Evolutionary conservation across 2,329 filamentous ascomycete genomes (phyloP).

Genomic region (Aureobasidium sp.): DNA sequence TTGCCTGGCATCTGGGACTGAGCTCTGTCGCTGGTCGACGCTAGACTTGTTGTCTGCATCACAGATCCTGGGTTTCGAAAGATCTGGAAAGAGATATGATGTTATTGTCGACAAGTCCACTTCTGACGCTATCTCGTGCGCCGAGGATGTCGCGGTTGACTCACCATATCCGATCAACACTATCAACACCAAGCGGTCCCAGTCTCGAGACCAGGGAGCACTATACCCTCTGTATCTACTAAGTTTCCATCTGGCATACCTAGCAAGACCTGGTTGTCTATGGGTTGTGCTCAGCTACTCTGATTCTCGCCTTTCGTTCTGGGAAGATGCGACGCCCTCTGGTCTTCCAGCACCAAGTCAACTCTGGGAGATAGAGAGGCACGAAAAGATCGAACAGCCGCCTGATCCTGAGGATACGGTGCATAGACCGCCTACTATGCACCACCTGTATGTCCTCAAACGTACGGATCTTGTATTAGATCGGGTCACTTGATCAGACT

Average conservation of each 20-base stretch:
- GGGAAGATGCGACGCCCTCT: background rate
- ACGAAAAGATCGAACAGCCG: conserved; percentile 1
- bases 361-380: background rate
- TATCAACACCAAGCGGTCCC: background rate
- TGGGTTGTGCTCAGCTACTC: conserved; percentile 9
- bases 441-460: background rate
- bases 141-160: background rate
- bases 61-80: background rate
- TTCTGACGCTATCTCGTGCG: background rate
- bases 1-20: background rate
- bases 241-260: background rate
- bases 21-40: background rate
- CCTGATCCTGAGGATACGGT: background rate
- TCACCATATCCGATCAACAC: background rate
- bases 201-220: too few relatives aligned
- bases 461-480: background rate
- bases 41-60: background rate
- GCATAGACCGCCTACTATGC: background rate
- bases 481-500: too few relatives aligned
- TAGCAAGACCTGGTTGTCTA: background rate
- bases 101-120: conserved; percentile 5
- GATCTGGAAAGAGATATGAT: background rate
- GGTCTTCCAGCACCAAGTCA: background rate
- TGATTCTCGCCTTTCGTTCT: background rate
- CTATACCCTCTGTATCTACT: background rate